Evolutionary conservation across 1,284 basidiomycete genomes (phyloP).

Genomic region (Puccinia polysora): DNA sequence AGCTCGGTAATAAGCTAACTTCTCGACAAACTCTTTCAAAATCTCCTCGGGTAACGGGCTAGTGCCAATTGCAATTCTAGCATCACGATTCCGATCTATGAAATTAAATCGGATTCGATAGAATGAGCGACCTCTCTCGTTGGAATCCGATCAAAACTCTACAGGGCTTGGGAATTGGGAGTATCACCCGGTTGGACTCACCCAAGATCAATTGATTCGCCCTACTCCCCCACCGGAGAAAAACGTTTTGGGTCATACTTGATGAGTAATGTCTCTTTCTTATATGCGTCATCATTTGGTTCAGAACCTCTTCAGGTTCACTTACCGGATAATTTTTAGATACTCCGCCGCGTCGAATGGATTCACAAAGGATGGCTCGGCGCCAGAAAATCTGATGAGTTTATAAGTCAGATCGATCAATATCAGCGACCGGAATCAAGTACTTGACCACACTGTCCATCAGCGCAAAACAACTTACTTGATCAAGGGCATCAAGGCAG

Average conservation of each 20-base stretch:
- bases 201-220: constrained; percentile 2
- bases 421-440: too few relatives aligned
- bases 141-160: not conserved
- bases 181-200: not conserved
- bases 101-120: not conserved
- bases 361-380: constrained; percentile 45
- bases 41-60: constrained; percentile 6
- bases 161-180: not conserved
- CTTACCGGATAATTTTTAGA: not conserved
- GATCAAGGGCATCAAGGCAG: constrained; percentile 52
- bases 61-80: constrained; percentile 28
- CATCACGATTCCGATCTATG: constrained; percentile 29
- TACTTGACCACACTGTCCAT: constrained; percentile 29
- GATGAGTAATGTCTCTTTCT: not conserved
- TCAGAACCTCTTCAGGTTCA: not conserved
- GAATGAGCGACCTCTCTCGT: not conserved
- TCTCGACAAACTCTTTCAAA: constrained; percentile 32
- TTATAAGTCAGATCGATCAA: not conserved
- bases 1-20: constrained; percentile 14
- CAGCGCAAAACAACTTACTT: constrained; percentile 51
- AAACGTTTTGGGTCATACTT: not conserved
- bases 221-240: not conserved
- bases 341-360: constrained; percentile 47
- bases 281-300: not conserved
- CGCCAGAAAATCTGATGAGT: constrained; percentile 44